A percentile compares a stretch with the other conserved stretches of the same genome.
These are phyloP conservation scores for Maudiozyma serrabonitensis DNA, from an alignment of 805 yeast species.

Conservation along the genomic window DNA sequence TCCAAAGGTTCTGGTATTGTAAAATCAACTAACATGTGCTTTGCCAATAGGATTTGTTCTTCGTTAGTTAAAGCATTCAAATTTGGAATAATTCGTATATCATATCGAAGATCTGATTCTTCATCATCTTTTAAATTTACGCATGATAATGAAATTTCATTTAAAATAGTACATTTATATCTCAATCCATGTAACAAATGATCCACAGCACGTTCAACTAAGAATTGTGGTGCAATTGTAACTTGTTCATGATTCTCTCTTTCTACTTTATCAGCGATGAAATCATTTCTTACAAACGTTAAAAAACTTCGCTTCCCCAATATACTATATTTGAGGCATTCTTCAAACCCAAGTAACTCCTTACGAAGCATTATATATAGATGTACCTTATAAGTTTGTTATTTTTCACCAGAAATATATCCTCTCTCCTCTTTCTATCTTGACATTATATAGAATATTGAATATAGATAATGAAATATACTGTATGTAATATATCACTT, in stretches of 20 bases:
- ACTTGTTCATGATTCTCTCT: neutral
- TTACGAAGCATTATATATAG: neutral
- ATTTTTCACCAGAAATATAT: no score
- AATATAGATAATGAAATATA: no score
- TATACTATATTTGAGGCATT: constrained; percentile 14
- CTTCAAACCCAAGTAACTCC: constrained; percentile 13
- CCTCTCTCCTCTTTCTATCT: no score
- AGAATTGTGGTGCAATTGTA: neutral
- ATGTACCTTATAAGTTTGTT: no score
- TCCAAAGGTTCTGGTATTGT: neutral
- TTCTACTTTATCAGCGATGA: neutral
- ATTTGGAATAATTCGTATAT: constrained; percentile 12
- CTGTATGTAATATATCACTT: no score
- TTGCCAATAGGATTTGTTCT: constrained; percentile 10
- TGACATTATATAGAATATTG: no score
- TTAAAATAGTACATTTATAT: neutral
- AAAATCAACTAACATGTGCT: constrained; percentile 5
- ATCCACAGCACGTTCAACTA: neutral
- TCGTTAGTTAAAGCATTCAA: constrained; percentile 7
- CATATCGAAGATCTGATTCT: neutral
- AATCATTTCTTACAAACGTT: constrained; percentile 8
- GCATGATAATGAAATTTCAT: neutral
- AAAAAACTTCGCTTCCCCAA: constrained; percentile 13
- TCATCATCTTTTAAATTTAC: neutral
- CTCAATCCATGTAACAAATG: neutral